Base-by-base conservation (phyloP, 2,329 filamentous ascomycete genomes). In the Aspergillus piperis region DNA sequence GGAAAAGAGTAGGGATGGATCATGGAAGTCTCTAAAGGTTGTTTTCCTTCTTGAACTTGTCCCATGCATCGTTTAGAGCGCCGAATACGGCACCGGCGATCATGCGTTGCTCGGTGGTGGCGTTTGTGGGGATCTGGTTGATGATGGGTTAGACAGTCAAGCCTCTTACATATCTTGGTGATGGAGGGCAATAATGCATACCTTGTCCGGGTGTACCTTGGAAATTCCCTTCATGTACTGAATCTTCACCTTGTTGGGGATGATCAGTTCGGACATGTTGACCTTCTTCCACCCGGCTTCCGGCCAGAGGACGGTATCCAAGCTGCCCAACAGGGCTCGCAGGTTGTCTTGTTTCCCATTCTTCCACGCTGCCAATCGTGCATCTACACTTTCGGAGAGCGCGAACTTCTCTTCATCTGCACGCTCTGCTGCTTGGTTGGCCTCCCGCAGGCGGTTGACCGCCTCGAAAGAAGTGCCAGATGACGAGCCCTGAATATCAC, bases 191-290 rank as follows among this genome's bases (percentile, higher is more conserved):
- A 61, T 61, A 17, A 62, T 67, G 77, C 86, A 78, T 83, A 97
- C 95, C 89, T 99, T 99, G 77, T 99, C 95, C 62, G 95, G 95
- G 83, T 99, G 95, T 68, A 95, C 95, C 83, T 97, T 98, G 10
- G 89, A 91, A 83, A 99, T 98, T 5, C 94, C 95, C 85, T 96
- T 97, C 95, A 99, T 98, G 75, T 99, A 99, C 62, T 90, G 83
- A 65, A 99, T 89, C 85, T 99, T 99, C 75, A 98, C 95, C 82
- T 94, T 96, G 68, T 91, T 92, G 36, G 92, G 88, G 84, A 96
- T 85, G 55, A 99, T 90, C 68, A 99, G 77, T 79, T 99, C 95
- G 65, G 93, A 89, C 86, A 99, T 87, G 32, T 92, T 92, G 59
- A 98, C 89, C 81, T 96, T 96, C 81, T 96, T 97, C 95, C 95